Evolutionary conservation across 1,284 basidiomycete genomes (phyloP).

Genomic region (Malassezia obtusa): DNA sequence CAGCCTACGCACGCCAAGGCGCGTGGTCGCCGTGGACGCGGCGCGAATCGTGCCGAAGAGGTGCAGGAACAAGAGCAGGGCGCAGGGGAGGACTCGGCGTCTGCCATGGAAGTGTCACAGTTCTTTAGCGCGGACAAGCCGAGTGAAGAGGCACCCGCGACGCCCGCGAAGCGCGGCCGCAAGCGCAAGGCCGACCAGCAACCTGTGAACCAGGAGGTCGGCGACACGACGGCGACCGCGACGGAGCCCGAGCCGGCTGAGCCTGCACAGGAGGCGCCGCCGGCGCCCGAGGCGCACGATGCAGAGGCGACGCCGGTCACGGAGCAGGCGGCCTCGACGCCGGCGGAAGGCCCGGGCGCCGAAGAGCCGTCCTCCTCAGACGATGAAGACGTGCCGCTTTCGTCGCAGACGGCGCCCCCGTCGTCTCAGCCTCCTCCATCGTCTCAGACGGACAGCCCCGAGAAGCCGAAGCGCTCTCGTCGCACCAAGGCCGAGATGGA

Average conservation of each 20-base stretch:
- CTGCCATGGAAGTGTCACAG: neutral
- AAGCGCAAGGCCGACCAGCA: neutral
- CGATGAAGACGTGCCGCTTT: conserved; percentile 8
- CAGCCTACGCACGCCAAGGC: neutral
- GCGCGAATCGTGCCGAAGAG: neutral
- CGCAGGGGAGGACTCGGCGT: neutral
- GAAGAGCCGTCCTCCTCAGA: neutral
- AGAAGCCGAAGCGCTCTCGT: conserved; percentile 11
- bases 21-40: neutral
- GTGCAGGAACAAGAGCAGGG: too few relatives aligned
- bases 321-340: neutral
- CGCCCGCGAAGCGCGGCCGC: neutral
- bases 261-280: neutral
- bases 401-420: conserved; percentile 2
- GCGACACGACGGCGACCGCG: neutral
- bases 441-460: neutral
- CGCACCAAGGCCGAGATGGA: conserved; percentile 20
- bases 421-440: neutral
- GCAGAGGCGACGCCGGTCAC: neutral
- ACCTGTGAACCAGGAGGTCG: neutral
- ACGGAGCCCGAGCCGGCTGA: neutral
- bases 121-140: neutral
- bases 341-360: neutral
- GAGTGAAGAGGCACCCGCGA: neutral
- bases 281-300: neutral